phyloP scores from a whole-genome alignment of 805 yeast genomes.

The Barnettozyma sucrosica region DNA sequence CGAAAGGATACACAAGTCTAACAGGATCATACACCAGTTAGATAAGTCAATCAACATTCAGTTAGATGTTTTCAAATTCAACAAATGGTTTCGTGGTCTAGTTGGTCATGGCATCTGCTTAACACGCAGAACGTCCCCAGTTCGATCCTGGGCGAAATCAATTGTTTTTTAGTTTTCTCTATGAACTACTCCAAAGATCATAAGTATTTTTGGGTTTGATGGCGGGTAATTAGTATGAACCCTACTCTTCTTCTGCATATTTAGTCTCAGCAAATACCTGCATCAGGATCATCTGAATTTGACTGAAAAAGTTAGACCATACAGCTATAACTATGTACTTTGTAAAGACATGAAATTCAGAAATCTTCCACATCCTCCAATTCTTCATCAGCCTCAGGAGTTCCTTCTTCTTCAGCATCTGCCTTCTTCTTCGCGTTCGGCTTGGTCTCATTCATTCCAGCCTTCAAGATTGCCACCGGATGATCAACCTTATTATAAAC shows the following conservation, averaged over 20 bases:
- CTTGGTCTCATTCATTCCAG: slow-evolving; percentile 50
- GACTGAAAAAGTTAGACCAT: no score
- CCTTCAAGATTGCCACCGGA: slow-evolving; percentile 78
- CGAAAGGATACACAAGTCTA: no score
- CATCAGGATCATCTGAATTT: no score
- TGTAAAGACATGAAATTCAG: background rate
- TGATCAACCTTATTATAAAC: slow-evolving; percentile 71
- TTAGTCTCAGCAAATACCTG: no score
- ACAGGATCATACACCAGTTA: no score
- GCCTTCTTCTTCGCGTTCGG: slow-evolving; percentile 19
- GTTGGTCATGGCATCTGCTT: slow-evolving; percentile 99
- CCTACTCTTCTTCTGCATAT: no score
- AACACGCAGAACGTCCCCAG: slow-evolving; percentile 99
- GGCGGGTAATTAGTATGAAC: no score
- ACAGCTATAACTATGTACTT: no score
- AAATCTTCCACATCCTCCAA: slow-evolving; percentile 11
- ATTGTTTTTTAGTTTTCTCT: slow-evolving; percentile 11
- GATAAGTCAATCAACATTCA: no score
- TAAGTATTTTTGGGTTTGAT: no score
- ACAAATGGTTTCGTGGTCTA: slow-evolving; percentile 93
- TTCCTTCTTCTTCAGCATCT: slow-evolving; percentile 17
- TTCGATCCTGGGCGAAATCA: slow-evolving; percentile 99
- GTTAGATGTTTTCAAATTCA: no score
- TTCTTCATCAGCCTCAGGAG: slow-evolving; percentile 16
- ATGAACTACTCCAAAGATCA: no score